phyloP scores from a whole-genome alignment of 202 grass and related monocot genomes.

The Eragrostis tef region DNA sequence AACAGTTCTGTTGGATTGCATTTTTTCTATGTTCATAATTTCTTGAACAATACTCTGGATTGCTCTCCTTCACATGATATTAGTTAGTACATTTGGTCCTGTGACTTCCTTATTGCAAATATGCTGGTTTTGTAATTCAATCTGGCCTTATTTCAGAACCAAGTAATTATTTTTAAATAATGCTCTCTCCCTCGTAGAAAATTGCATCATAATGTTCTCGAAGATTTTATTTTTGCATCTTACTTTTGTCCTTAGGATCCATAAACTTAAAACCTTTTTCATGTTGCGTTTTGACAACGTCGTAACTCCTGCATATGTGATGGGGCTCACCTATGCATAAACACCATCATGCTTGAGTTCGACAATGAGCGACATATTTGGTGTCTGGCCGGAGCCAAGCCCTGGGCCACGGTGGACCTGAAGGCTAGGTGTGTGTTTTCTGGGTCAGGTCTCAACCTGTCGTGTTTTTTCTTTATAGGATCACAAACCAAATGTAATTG shows the following conservation, averaged over 20 bases:
- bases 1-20: slow-evolving; percentile 14
- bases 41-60: slow-evolving; percentile 9
- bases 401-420: too few relatives aligned
- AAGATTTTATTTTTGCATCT: slow-evolving; percentile 20
- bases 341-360: too few relatives aligned
- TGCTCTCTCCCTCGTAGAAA: not conserved
- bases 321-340: too few relatives aligned
- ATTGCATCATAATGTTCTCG: not conserved
- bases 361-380: too few relatives aligned
- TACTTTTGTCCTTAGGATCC: slow-evolving; percentile 10
- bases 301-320: too few relatives aligned
- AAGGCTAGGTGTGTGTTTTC: too few relatives aligned
- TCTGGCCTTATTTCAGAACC: slow-evolving; percentile 7
- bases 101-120: slow-evolving; percentile 29
- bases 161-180: not conserved
- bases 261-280: not conserved
- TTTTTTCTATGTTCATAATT: slow-evolving; percentile 4
- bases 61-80: slow-evolving; percentile 17
- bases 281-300: not conserved
- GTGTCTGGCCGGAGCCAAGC: too few relatives aligned
- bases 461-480: too few relatives aligned
- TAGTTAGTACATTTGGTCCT: slow-evolving; percentile 28
- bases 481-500: too few relatives aligned
- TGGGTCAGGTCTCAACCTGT: too few relatives aligned
- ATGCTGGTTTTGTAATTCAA: not conserved